Conservation (phyloP, 495 filamentous ascomycete species). For the Bombardia bombarda region DNA sequence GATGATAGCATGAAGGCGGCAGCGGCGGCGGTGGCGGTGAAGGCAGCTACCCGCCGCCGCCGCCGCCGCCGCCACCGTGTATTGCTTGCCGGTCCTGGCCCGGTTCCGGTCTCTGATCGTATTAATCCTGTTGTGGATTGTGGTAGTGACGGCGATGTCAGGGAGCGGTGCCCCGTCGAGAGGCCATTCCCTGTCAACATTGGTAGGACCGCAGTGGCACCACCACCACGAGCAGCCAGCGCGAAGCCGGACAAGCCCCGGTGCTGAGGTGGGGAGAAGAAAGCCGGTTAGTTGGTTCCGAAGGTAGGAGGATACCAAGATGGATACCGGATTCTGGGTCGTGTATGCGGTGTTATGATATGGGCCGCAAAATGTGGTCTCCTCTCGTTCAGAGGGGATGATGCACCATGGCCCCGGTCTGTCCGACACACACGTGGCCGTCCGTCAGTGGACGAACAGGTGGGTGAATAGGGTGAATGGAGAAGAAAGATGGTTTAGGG, state of each 20-base stretch:
- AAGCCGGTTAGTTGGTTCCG: neutral
- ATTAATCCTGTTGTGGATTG: too few relatives aligned
- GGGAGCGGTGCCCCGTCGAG: too few relatives aligned
- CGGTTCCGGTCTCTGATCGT: too few relatives aligned
- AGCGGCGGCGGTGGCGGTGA: neutral
- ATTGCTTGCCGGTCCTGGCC: too few relatives aligned
- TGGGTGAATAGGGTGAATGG: neutral
- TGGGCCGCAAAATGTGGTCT: constrained; percentile 1
- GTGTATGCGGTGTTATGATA: too few relatives aligned
- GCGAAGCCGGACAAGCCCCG: neutral
- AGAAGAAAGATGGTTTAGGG: neutral
- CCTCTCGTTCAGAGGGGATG: neutral
- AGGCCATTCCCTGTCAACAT: too few relatives aligned
- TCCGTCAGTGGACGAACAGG: too few relatives aligned
- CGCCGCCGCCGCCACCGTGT: neutral
- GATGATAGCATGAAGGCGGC: neutral
- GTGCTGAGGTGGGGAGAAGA: neutral
- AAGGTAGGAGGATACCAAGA: too few relatives aligned
- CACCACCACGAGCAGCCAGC: neutral
- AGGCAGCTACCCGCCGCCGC: neutral
- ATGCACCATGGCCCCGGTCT: constrained; percentile 3
- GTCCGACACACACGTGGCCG: too few relatives aligned
- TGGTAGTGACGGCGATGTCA: too few relatives aligned
- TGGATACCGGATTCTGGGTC: too few relatives aligned
- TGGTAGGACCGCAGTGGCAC: too few relatives aligned